Evolutionary conservation across 306 rosid genomes (phyloP).

Genomic region (Carpinus fangiana): DNA sequence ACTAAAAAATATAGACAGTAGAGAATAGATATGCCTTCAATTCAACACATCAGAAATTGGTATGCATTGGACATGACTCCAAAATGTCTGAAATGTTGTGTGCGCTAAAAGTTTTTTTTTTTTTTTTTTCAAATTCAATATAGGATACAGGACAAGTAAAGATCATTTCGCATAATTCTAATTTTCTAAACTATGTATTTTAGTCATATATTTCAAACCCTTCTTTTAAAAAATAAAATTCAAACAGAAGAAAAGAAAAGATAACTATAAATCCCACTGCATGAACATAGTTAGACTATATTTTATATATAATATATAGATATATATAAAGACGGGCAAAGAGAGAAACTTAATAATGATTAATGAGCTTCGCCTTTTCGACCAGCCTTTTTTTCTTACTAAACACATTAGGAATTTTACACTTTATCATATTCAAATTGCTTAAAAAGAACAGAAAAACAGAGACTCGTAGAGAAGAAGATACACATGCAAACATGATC

Average conservation of each 20-base stretch:
- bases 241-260: no score
- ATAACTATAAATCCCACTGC: no score
- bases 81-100: neutral
- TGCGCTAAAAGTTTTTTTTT: neutral
- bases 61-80: neutral
- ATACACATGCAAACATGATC: neutral
- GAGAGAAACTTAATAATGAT: neutral
- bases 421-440: neutral
- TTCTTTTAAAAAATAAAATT: no score
- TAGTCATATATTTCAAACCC: neutral
- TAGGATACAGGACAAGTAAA: neutral
- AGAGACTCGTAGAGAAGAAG: neutral
- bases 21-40: neutral
- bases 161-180: neutral
- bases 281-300: neutral
- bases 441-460: neutral
- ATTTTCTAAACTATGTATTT: neutral
- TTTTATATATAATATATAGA: no score
- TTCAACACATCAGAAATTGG: neutral
- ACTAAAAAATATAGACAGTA: slow-evolving; percentile 24
- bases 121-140: neutral
- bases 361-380: neutral
- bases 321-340: neutral
- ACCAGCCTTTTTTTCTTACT: neutral
- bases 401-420: neutral